Percentiles rank a stretch among this genome's conserved stretches.
These are phyloP conservation scores for Tylopilus balloui DNA, from an alignment of 768 basidiomycete genomes.

Conservation along the genomic window DNA sequence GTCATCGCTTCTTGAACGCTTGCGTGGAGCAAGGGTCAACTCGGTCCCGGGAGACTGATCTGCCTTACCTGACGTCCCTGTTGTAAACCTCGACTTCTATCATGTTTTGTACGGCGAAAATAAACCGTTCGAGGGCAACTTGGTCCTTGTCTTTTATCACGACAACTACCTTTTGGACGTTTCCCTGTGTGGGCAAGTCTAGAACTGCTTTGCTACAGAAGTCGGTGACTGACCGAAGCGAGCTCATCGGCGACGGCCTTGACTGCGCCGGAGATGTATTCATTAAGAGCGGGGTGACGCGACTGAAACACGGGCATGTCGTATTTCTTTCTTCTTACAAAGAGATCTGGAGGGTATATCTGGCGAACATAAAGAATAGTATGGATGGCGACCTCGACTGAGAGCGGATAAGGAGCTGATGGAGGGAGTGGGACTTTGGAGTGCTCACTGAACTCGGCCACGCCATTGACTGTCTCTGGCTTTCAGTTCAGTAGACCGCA, in stretches of 20 bases:
- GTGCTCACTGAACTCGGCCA: slow-evolving; percentile 66
- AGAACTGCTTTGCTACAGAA: not conserved
- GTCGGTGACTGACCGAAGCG: slow-evolving; percentile 41
- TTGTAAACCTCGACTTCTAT: slow-evolving; percentile 65
- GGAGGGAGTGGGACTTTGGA: not conserved
- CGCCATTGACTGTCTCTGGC: slow-evolving; percentile 58
- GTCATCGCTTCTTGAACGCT: slow-evolving; percentile 75
- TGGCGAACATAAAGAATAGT: slow-evolving; percentile 87
- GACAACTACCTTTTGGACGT: slow-evolving; percentile 73
- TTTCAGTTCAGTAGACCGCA: slow-evolving; percentile 8
- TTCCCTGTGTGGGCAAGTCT: slow-evolving; percentile 47
- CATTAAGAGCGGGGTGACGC: slow-evolving; percentile 82
- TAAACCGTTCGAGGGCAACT: slow-evolving; percentile 80
- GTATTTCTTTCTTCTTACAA: slow-evolving; percentile 84
- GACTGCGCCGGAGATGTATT: slow-evolving; percentile 86
- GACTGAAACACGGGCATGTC: slow-evolving; percentile 90
- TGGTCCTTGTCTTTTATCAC: slow-evolving; percentile 82
- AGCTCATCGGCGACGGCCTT: slow-evolving; percentile 81
- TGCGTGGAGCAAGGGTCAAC: slow-evolving; percentile 4
- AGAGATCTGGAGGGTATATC: slow-evolving; percentile 86
- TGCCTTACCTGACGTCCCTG: slow-evolving; percentile 59
- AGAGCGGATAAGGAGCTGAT: slow-evolving; percentile 3
- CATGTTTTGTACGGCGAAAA: slow-evolving; percentile 85
- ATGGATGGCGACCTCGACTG: slow-evolving; percentile 94
- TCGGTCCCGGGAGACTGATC: not conserved